Conservation (phyloP, 129 eudicot species). For the Mikania micrantha region DNA sequence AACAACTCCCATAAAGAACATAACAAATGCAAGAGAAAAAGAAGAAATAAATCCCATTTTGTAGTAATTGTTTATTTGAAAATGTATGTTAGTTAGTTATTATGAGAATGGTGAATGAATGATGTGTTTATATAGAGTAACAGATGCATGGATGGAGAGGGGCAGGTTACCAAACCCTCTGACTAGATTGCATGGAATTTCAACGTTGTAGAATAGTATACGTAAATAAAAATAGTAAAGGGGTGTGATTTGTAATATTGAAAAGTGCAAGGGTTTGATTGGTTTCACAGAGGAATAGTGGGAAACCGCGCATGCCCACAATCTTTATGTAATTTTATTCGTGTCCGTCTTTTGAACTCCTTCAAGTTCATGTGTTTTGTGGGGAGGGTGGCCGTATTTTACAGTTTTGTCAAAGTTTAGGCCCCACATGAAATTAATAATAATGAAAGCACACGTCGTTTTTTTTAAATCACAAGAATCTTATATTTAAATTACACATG, state of each 20-base stretch:
- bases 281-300: conserved; percentile 10
- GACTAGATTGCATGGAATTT: conserved; percentile 46
- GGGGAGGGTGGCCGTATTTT: conserved; percentile 12
- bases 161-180: conserved; percentile 59
- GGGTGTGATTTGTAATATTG: conserved; percentile 4
- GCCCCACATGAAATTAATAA: conserved; percentile 16
- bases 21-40: conserved; percentile 11
- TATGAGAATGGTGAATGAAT: conserved; percentile 12
- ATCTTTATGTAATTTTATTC: background rate
- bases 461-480: background rate
- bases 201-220: conserved; percentile 22
- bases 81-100: background rate
- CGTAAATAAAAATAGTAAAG: conserved; percentile 9
- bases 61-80: background rate
- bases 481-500: background rate
- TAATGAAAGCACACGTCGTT: background rate
- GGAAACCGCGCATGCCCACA: conserved; percentile 26
- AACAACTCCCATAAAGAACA: conserved; percentile 34
- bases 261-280: conserved; percentile 21
- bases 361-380: conserved; percentile 6
- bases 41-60: conserved; percentile 33
- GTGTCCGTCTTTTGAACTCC: conserved; percentile 7
- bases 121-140: conserved; percentile 37
- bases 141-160: conserved; percentile 22
- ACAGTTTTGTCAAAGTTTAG: conserved; percentile 16